These are phyloP conservation scores for Apophysomyces ossiformis DNA, from an alignment of 371 early-diverging fungal genomes.

Conservation along the genomic window DNA sequence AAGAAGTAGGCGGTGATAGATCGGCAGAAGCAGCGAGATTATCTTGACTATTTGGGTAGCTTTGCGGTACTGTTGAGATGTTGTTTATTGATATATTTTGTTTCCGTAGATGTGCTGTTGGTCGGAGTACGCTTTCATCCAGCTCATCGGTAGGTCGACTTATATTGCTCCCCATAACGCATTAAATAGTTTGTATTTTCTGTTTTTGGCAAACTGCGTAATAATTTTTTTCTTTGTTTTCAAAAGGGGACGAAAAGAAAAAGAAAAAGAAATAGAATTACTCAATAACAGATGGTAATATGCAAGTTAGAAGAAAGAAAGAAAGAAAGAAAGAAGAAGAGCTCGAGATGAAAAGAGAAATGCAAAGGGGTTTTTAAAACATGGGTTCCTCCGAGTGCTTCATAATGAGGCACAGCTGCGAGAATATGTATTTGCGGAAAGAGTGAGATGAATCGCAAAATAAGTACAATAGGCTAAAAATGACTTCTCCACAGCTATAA, in stretches of 20 bases:
- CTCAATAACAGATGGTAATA: too few relatives aligned
- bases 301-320: neutral
- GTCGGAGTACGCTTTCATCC: constrained; percentile 1
- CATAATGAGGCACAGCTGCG: neutral
- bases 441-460: neutral
- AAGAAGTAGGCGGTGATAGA: neutral
- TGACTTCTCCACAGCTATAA: constrained; percentile 5
- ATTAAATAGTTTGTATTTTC: neutral
- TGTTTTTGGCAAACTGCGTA: neutral
- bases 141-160: constrained; percentile 3
- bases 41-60: neutral
- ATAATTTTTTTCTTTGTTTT: neutral
- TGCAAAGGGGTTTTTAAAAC: neutral
- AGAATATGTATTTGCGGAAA: too few relatives aligned
- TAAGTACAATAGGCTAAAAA: constrained; percentile 1
- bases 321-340: neutral
- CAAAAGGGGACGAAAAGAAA: neutral
- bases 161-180: neutral
- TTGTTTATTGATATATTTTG: neutral
- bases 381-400: constrained; percentile 3
- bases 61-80: neutral
- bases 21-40: neutral
- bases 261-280: neutral
- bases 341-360: neutral
- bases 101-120: constrained; percentile 4